Evolutionary conservation across 495 filamentous ascomycete genomes (phyloP).

Genomic region (Hypoxylon trugodes): DNA sequence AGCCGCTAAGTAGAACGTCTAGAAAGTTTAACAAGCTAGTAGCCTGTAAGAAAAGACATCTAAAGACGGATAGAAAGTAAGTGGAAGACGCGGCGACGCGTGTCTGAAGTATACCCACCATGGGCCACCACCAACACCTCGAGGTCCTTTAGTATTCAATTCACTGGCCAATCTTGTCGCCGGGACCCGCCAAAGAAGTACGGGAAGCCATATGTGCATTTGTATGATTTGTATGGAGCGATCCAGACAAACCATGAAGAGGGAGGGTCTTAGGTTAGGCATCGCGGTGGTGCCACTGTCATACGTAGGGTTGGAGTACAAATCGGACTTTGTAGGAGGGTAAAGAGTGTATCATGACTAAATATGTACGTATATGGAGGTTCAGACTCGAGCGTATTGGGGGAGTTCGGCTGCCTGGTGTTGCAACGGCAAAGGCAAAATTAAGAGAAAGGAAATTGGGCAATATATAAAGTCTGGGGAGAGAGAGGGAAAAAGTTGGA

Average conservation of each 20-base stretch:
- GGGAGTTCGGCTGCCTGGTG: background rate
- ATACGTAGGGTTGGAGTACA: conserved; percentile 17
- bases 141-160: background rate
- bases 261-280: conserved; percentile 11
- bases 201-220: conserved; percentile 15
- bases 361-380: background rate
- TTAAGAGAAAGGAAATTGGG: conserved; percentile 1
- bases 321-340: background rate
- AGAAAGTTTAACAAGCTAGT: no score
- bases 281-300: conserved; percentile 14
- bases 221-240: conserved; percentile 1
- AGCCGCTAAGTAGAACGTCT: no score
- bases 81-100: conserved; percentile 30
- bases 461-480: conserved; percentile 9
- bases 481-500: conserved; percentile 17
- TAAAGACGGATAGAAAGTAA: conserved; percentile 11
- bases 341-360: conserved; percentile 6
- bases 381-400: background rate
- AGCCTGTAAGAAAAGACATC: conserved; percentile 16
- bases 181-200: background rate
- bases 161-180: conserved; percentile 13
- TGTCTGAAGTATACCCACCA: conserved; percentile 21
- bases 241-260: conserved; percentile 15
- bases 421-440: conserved; percentile 13
- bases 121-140: no score